Base-by-base conservation (phyloP, 1,284 basidiomycete genomes). In the Erythrobasidium hasegawianum region DNA sequence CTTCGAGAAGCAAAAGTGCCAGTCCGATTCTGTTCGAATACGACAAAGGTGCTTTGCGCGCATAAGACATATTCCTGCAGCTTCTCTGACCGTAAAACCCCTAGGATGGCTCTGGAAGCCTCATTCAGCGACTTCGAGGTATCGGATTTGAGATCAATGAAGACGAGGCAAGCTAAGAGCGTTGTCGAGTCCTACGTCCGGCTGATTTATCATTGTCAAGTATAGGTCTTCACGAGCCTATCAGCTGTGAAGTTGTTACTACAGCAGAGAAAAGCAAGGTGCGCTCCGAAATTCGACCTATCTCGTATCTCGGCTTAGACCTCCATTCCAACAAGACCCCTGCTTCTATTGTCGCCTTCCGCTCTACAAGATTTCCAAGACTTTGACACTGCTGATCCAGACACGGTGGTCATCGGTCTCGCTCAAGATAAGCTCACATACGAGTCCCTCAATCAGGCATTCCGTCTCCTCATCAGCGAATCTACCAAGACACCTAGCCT, bases 351-450 rank as follows among this genome's bases (percentile, higher is more conserved):
- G 22, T 83, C 85, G 0, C 76, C 80, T 13, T 84, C 85, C 0
- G 85, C 86, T 1, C 75, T 77, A 47, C 77, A 81, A 56, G 87
- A 87, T 70, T 82, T 81, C 61, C 71, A 74, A 0, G 49, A 72
- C 56, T 33, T 75, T 53, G 43, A 56, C 29, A 2, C 52, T 16
- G 14, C n/a, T 13, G 60, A 64, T 11, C 64, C 57, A 72, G 85
- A 88, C 72, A 80, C 83, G 0, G 86, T 88, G 54, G 81, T 88
- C 18, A 75, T 88, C 14, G 86, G 86, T 7, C 80, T 86, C 18
- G 81, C 85, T 0, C 85, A 85, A 1, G 70, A 78, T 0, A 72
- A 79, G 1, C 80, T 88, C 69, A 78, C 80, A 40, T 88, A 87
- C 73, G 75, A 79, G 1, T 76, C 78, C 61, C 79, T 89, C 59